Evolutionary conservation across 768 basidiomycete genomes (phyloP).

Genomic region (Hirschioporus abietinus): DNA sequence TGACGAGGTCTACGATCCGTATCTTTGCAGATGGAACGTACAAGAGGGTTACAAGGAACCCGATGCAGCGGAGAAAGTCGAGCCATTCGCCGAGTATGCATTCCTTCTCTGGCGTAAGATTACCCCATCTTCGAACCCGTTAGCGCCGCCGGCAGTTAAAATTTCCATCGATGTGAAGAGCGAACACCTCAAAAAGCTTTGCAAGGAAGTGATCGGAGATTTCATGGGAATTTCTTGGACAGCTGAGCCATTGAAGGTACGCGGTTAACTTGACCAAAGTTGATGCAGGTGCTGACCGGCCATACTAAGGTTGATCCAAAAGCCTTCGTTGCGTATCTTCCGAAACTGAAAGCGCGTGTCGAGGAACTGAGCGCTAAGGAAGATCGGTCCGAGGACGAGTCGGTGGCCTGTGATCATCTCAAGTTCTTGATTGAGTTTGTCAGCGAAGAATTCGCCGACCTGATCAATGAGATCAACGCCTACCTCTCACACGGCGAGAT

Average conservation of each 20-base stretch:
- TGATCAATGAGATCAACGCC: conserved; percentile 7
- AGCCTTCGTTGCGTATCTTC: neutral
- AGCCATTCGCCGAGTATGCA: conserved; percentile 19
- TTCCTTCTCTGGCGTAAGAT: conserved; percentile 23
- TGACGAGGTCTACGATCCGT: conserved; percentile 18
- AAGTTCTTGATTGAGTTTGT: neutral
- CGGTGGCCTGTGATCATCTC: conserved; percentile 4
- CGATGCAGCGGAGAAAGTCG: conserved; percentile 13
- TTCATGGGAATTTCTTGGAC: neutral
- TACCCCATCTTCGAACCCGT: conserved; percentile 15
- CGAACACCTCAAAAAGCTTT: neutral
- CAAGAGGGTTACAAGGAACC: conserved; percentile 12
- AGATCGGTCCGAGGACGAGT: neutral
- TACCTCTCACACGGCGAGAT: conserved; percentile 12
- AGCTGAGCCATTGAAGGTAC: neutral
- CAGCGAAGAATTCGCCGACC: neutral
- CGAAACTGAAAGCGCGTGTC: neutral
- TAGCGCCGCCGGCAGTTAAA: conserved; percentile 18
- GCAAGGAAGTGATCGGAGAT: neutral
- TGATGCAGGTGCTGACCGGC: neutral
- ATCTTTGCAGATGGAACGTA: conserved; percentile 19
- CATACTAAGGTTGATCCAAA: neutral
- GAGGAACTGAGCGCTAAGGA: neutral
- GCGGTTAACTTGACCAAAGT: neutral
- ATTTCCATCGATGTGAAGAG: conserved; percentile 8